Percentiles rank a stretch among this genome's conserved stretches.
Evolutionary conservation across 805 yeast genomes (phyloP).

Genomic region (Wickerhamia fluorescens): DNA sequence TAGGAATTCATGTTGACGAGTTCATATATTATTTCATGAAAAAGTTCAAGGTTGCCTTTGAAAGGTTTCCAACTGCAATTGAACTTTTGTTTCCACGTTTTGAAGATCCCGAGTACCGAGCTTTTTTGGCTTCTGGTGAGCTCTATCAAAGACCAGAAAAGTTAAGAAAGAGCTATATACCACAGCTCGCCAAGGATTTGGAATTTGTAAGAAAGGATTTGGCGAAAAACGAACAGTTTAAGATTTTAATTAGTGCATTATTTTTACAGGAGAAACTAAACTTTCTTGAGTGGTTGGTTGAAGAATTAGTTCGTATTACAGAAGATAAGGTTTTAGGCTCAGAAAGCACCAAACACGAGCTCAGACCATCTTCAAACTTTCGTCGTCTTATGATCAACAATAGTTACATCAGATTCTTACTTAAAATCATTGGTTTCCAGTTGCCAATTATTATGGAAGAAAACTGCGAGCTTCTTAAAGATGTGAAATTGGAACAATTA

Average conservation of each 20-base stretch:
- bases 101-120: constrained; percentile 36
- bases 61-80: constrained; percentile 47
- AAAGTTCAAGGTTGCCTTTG: constrained; percentile 42
- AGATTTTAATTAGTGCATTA: constrained; percentile 44
- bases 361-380: constrained; percentile 10
- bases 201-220: constrained; percentile 25
- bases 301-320: constrained; percentile 27
- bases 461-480: constrained; percentile 30
- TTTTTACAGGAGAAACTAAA: constrained; percentile 36
- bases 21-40: constrained; percentile 62
- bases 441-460: constrained; percentile 35
- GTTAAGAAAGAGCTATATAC: constrained; percentile 7
- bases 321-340: constrained; percentile 10
- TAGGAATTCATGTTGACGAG: constrained; percentile 55
- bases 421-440: constrained; percentile 40
- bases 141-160: constrained; percentile 19
- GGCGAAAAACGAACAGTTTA: constrained; percentile 40
- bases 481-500: constrained; percentile 24
- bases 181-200: constrained; percentile 28
- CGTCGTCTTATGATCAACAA: constrained; percentile 37
- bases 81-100: constrained; percentile 65
- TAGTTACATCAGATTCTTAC: constrained; percentile 38
- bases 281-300: constrained; percentile 38
- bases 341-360: neutral
- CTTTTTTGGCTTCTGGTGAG: constrained; percentile 59